A percentile compares a stretch with the other conserved stretches of the same genome.
phyloP scores from a whole-genome alignment of 129 eudicot genomes.

The Pulicaria dysenterica region DNA sequence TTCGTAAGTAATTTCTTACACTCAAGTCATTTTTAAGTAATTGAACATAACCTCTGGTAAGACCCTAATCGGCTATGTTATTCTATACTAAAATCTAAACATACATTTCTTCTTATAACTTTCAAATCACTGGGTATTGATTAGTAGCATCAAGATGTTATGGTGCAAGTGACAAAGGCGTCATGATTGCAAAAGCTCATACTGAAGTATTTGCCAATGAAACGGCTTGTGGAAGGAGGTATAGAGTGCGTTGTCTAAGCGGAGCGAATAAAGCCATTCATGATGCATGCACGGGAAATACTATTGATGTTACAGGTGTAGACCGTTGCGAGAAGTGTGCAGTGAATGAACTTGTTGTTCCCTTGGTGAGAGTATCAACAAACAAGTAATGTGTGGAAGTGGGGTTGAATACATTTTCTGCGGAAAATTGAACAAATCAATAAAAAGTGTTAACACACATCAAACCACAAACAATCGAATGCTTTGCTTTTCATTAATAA shows the following conservation, averaged over 20 bases:
- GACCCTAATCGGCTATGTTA: too few species aligned
- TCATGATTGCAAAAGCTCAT: slow-evolving; percentile 47
- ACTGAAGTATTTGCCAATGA: slow-evolving; percentile 30
- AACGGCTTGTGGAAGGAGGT: slow-evolving; percentile 42
- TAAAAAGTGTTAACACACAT: too few species aligned
- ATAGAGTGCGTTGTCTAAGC: slow-evolving; percentile 42
- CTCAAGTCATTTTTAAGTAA: not conserved
- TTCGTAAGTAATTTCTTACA: slow-evolving; percentile 36
- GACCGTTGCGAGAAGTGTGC: slow-evolving; percentile 30
- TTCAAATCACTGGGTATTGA: too few species aligned
- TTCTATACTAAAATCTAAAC: too few species aligned
- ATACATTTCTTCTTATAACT: too few species aligned
- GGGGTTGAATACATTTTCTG: too few species aligned
- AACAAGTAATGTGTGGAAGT: too few species aligned
- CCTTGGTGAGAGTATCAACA: too few species aligned
- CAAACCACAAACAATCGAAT: too few species aligned
- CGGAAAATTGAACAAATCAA: too few species aligned
- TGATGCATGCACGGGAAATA: slow-evolving; percentile 34
- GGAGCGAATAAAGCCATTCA: slow-evolving; percentile 42
- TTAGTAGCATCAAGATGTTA: slow-evolving; percentile 51
- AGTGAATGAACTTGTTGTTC: slow-evolving; percentile 19
- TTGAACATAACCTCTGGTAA: not conserved
- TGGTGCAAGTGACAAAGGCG: slow-evolving; percentile 36
- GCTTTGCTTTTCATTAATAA: too few species aligned
- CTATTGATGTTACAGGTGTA: slow-evolving; percentile 24